phyloP scores from a whole-genome alignment of 805 yeast genomes.

The Metschnikowia henanensis region DNA sequence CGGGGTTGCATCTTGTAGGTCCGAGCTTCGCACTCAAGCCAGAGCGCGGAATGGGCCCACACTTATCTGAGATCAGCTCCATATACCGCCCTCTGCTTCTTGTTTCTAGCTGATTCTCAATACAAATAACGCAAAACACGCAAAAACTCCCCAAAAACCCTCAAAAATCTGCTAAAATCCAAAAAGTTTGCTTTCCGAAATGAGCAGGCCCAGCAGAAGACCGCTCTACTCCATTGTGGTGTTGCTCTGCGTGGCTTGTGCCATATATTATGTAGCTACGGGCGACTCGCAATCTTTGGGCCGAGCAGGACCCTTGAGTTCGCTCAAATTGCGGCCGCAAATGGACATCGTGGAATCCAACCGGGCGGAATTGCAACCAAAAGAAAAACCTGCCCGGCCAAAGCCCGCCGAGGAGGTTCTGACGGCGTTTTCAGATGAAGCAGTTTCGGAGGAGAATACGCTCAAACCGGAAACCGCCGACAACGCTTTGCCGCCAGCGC shows the following conservation, averaged over 20 bases:
- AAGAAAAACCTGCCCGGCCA: neutral
- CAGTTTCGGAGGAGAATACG: neutral
- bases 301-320: slow-evolving; percentile 4
- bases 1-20: too few relatives aligned
- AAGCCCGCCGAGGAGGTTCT: slow-evolving; percentile 3
- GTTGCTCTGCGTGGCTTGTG: slow-evolving; percentile 15
- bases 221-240: slow-evolving; percentile 16
- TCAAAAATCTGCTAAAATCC: too few relatives aligned
- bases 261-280: slow-evolving; percentile 20
- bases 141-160: too few relatives aligned
- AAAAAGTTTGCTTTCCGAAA: neutral
- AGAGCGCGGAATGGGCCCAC: neutral
- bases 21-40: too few relatives aligned
- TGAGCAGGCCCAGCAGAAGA: slow-evolving; percentile 12
- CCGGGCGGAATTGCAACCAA: neutral
- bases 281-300: slow-evolving; percentile 17
- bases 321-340: neutral
- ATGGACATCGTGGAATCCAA: neutral
- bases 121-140: too few relatives aligned
- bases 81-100: too few relatives aligned
- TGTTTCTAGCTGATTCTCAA: too few relatives aligned
- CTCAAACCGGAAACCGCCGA: neutral
- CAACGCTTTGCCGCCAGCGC: neutral
- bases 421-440: slow-evolving; percentile 1
- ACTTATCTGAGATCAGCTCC: neutral